Base-by-base conservation (phyloP, 352 stramenopile species). In the Pythium plurisporium region DNA sequence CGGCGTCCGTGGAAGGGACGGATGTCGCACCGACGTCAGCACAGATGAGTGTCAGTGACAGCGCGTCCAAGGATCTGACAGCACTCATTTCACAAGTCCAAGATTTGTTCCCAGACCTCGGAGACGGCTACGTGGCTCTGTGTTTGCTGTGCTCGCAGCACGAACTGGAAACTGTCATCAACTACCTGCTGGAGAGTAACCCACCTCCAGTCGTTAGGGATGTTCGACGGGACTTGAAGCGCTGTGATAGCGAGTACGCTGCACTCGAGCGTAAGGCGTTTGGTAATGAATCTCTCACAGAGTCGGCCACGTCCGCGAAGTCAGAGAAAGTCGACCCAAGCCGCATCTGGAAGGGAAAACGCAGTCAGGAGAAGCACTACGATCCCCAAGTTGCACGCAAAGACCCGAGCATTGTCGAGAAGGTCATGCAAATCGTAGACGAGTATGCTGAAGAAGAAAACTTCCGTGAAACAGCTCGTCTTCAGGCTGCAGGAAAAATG, bases 31-130 rank as follows among this genome's bases (percentile, higher is more conserved):
- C 22, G 7, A 3, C 7, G 41, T n/a, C 26, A 38, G 33, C 33
- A 38, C 10, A 38, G 33, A 38, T 10, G 15, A 38, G 37, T 49
- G 19, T 41, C 1, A 30, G 12, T 20, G 23, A 27, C 33, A 17
- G 14, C 2, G 23, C 22, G 4, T 3, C 31, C 20, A 49, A 19
- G 3, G 52, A 62, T 44, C 20, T 65, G 4, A 25, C 56, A 2
- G 48, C 40, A 17, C 53, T 71, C 12, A 55, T 74, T 17, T 25
- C 27, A 0, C 66, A 74, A 67, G 67, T 74, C 5, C 52, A 72
- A 23, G 70, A 78, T 44, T 49, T 78, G 29, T 74, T 78, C 26
- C 70, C 70, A 12, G 64, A 73, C 42, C 43, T 78, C n/a, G 66
- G 66, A 12, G 70, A 74, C 43, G 70, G 70, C 8, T 78, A 69